Percentiles rank a stretch among this genome's conserved stretches.
phyloP scores from a whole-genome alignment of 2,329 filamentous ascomycete species.

The Ascochyta lentis region DNA sequence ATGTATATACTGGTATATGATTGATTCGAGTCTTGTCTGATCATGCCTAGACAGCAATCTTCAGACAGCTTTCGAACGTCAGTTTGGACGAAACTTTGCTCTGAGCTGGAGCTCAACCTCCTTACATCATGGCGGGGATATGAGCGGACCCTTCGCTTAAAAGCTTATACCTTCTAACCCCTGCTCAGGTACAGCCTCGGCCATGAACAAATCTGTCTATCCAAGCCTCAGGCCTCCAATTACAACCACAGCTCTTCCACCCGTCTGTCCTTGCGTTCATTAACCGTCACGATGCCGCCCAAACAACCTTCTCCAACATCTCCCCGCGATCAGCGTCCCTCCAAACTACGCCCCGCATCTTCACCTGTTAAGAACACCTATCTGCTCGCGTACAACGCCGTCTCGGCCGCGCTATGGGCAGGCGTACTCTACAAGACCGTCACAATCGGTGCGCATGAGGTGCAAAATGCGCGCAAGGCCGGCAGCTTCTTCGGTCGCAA shows the following conservation, averaged over 20 bases:
- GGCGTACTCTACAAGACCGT: conserved; percentile 75
- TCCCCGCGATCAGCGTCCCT: conserved; percentile 4
- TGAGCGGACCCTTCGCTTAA: conserved; percentile 5
- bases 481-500: conserved; percentile 22
- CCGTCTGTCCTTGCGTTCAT: not conserved
- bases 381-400: conserved; percentile 83
- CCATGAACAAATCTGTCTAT: conserved; percentile 14
- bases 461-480: conserved; percentile 21
- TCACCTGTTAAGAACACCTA: conserved; percentile 58
- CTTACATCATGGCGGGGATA: not conserved
- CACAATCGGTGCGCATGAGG: conserved; percentile 53
- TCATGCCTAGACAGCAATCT: too few relatives aligned
- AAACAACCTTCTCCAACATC: conserved; percentile 19
- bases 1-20: conserved; percentile 3
- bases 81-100: not conserved
- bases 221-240: conserved; percentile 1
- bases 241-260: not conserved
- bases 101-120: not conserved
- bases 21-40: not conserved
- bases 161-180: not conserved
- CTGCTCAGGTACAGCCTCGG: conserved; percentile 7
- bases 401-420: conserved; percentile 79
- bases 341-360: conserved; percentile 1
- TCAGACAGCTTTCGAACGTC: not conserved
- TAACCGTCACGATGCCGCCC: conserved; percentile 23